Evolutionary conservation across 2,329 filamentous ascomycete genomes (phyloP), one percentile per base, ranked within the genome.

Genomic region (Neopestalotiopsis clavispora): DNA sequence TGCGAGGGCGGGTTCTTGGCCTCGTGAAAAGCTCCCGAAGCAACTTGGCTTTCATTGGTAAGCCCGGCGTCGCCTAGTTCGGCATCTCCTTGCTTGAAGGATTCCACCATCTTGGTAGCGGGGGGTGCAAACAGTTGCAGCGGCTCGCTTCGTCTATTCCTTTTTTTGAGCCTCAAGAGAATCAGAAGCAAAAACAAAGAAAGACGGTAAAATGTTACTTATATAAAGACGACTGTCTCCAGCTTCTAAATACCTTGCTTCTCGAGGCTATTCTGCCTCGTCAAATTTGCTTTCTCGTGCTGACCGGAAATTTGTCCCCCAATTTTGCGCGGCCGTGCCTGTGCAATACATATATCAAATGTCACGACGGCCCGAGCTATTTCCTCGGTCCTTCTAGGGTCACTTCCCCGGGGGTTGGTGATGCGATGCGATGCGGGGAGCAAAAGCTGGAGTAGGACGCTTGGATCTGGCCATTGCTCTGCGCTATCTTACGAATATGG

Each of bases 311-410:
- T 34, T 62, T 34, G 17, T 42, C 59, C 34, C 59, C n/a, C 59
- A 62, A 10, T 20, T 34, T 7, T 28, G 20, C 32, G 30, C 6
- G 30, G 14, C 59, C 32, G 14, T 23, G 57, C 17, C 17, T 52
- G 17, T 59, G 57, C 30, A 20, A 34, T 38, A 30, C 34, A 10
- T 38, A 34, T 10, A 38, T 14, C 58, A 32, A 10, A 62, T 34
- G 59, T 34, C 28, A 23, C 34, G n/a, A 64, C 61, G 42, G 61
- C 61, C 42, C 61, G 61, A 52, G 45, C n/a, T 52, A 28, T 64
- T 52, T 52, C 40, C 61, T 64, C 61, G 61, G 61, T 45, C 42
- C 42, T 64, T 64, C 34, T 64, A 17, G 61, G 38, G 61, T 64
- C 13, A 23, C 42, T 64, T 64, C 34, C 32, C 14, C n/a, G 61